These are phyloP conservation scores for Xylariales sp. DNA, from an alignment of 2,329 filamentous ascomycete genomes.

Conservation along the genomic window DNA sequence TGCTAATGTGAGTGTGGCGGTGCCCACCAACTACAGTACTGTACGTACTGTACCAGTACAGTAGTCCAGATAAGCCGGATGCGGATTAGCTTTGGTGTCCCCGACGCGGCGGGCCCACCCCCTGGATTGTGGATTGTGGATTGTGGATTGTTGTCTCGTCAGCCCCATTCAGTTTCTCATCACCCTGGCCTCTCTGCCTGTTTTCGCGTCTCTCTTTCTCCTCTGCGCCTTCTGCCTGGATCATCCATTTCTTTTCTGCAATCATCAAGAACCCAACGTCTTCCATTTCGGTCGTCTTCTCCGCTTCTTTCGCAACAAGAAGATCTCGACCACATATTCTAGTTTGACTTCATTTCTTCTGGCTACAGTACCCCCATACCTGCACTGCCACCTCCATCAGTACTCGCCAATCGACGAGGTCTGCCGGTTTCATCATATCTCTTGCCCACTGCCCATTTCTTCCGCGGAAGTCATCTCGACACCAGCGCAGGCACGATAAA, in stretches of 20 bases:
- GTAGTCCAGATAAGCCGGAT: neutral
- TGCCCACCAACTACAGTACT: too few relatives aligned
- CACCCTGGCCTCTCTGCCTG: constrained; percentile 8
- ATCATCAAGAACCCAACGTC: neutral
- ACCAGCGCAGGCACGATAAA: too few relatives aligned
- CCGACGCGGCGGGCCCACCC: neutral
- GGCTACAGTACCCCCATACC: constrained; percentile 30
- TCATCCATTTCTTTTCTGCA: neutral
- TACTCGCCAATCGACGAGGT: neutral
- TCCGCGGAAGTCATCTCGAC: too few relatives aligned
- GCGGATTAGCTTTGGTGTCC: neutral
- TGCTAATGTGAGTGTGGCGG: too few relatives aligned
- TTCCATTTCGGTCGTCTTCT: constrained; percentile 3
- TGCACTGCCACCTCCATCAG: constrained; percentile 21
- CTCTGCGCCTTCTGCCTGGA: too few relatives aligned
- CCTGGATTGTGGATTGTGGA: neutral
- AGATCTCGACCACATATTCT: constrained; percentile 16
- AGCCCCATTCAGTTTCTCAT: constrained; percentile 5
- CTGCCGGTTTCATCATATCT: too few relatives aligned
- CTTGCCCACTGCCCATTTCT: too few relatives aligned
- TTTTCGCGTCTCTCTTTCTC: constrained; percentile 8
- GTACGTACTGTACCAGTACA: too few relatives aligned
- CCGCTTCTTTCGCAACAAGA: constrained; percentile 14
- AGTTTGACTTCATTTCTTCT: constrained; percentile 9
- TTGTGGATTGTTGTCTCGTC: neutral